Evolutionary conservation across 2,329 filamentous ascomycete genomes (phyloP).

Genomic region (Fusarium palustre): DNA sequence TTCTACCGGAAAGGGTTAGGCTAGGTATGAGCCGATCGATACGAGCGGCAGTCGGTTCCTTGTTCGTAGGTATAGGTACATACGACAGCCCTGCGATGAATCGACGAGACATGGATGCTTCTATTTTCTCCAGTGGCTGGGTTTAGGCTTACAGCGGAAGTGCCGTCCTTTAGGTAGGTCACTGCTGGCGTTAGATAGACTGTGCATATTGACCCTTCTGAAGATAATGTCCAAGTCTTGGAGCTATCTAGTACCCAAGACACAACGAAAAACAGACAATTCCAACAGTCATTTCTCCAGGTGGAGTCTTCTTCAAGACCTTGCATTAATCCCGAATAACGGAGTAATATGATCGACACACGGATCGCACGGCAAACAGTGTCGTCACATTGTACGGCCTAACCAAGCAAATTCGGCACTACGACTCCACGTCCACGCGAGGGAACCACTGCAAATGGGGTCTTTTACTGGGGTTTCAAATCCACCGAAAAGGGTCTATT

Average conservation of each 20-base stretch:
- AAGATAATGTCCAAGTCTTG: not conserved
- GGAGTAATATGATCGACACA: not conserved
- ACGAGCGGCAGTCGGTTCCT: not conserved
- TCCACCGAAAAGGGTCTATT: not conserved
- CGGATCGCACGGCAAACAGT: conserved; percentile 21
- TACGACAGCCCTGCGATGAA: not conserved
- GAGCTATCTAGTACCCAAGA: not conserved
- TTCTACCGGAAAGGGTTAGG: not conserved
- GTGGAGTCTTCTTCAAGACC: not conserved
- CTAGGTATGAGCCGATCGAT: not conserved
- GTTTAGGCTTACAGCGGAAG: not conserved
- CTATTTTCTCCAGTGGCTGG: not conserved
- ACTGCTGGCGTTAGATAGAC: not conserved
- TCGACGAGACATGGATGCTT: not conserved
- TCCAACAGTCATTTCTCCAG: not conserved
- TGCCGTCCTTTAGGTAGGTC: no score
- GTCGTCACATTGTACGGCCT: not conserved
- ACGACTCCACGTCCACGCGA: not conserved
- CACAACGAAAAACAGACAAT: not conserved
- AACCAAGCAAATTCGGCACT: not conserved
- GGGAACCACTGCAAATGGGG: not conserved
- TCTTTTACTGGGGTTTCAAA: not conserved
- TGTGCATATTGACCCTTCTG: not conserved
- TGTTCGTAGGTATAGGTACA: not conserved
- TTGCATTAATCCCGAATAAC: conserved; percentile 15